Base-by-base conservation (phyloP, 331 rosid genomes). In the Saraca asoca region DNA sequence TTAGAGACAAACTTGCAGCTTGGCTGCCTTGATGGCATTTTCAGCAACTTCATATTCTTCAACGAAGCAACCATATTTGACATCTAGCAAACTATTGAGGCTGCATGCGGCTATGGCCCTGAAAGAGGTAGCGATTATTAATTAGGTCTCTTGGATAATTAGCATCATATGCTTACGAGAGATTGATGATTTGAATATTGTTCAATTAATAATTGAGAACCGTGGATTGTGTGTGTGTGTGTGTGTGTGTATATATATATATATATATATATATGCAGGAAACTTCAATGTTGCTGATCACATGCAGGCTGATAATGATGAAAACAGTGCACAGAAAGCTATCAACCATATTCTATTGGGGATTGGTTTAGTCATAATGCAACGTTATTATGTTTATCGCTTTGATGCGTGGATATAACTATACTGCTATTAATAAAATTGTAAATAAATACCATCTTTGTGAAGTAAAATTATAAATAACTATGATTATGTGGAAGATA, bases 1-100 rank as follows among this genome's bases (percentile, higher is more conserved):
- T 42, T 59, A 0, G 98, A 92, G 79, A 92, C 92, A 34, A 71
- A 83, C 50, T 80, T 82, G 45, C 95, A 87, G 34, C 84, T 92
- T 0, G 39, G 38, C 12, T 92, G 98, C 71, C 8, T 92, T 5
- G 85, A 82, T 0, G 75, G 72, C 75, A 81, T 89, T 35, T 85
- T 89, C 59, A 61, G 39, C 39, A 59, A 75, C 55, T 84, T 84
- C 56, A 0, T 68, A 75, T 84, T 84, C 55, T 81, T 66, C 70
- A 84, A 84, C 41, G 71, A 43, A 62, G 89, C 86, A 35, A 75
- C 86, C 0, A 49, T 81, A 15, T 53, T 53, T 12, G 89, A 81
- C 42, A 24, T 84, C 51, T 61, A 71, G 57, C 86, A 75, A 5
- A 84, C 89, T 2, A 9, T 84, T 62, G 60, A 61, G 0, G 82